Evolutionary conservation across 2,329 filamentous ascomycete species (phyloP), one percentile per base, ranked within the genome.

Genomic region (Penicillium sp.): DNA sequence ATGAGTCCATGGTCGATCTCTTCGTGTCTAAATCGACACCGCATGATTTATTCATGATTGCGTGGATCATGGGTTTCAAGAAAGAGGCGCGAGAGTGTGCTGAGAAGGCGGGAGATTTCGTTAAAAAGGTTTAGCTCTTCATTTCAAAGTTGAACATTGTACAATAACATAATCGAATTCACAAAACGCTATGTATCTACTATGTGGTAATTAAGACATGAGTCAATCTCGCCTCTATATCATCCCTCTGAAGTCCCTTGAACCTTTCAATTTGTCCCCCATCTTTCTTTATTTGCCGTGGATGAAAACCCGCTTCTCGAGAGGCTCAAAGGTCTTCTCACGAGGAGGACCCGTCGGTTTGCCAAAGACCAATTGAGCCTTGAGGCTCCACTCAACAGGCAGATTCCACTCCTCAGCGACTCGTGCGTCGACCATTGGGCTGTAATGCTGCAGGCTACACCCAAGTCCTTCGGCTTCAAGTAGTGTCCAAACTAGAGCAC

Each of bases 391-490:
- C 71, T 83, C 83, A 28, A 80, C 70, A 42, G 90, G 89, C 19
- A 94, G 70, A 54, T 83, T 84, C 89, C 90, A 96, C 68, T 86
- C 80, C 47, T 78, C 80, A 44, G 83, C 79, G 51, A 91, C 89
- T 82, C 88, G 86, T 68, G 84, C 83, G 79, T 93, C 90, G 66
- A 94, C 85, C 63, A 94, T 77, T n/a, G 91, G 91, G 84, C 91
- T 93, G 84, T 95, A 95, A 82, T 96, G 92, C 84, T 96, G 92
- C 56, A 96, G 84, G 83, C 92, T 95, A 75, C 88, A 89, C 65
- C 91, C 92, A 50, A 94, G 84, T 24, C 92, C 91, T 78, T 94
- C 91, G 65, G 88, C 84, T 81, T 92, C 90, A 57, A 96, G 85
- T 1, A 89, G 89, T 26, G 87, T 88, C 92, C 92, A 96, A 13